Evolutionary conservation across 768 basidiomycete species (phyloP).

Genomic region (Tulasnella calospora): DNA sequence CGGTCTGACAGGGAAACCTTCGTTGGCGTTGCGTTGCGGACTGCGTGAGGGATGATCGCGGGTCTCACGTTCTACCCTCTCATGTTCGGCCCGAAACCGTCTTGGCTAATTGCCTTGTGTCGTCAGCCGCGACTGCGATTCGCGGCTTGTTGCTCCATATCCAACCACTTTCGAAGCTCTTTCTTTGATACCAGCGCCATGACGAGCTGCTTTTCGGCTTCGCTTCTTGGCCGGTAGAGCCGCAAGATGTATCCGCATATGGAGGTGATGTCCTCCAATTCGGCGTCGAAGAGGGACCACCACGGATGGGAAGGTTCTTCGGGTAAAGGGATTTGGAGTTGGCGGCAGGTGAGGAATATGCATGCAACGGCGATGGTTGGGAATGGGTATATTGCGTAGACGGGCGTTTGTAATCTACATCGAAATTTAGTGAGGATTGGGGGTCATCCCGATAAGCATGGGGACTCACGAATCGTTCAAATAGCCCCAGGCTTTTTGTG

Average conservation of each 20-base stretch:
- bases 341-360: constrained; percentile 74
- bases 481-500: constrained; percentile 85
- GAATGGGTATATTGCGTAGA: constrained; percentile 84
- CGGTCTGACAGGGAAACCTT: neutral
- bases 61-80: constrained; percentile 14
- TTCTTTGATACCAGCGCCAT: constrained; percentile 55
- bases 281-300: constrained; percentile 93
- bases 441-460: neutral
- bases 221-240: constrained; percentile 56
- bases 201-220: constrained; percentile 35
- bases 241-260: constrained; percentile 82
- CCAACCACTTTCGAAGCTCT: constrained; percentile 78
- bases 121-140: neutral
- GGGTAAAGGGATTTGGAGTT: constrained; percentile 69
- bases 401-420: constrained; percentile 86
- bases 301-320: constrained; percentile 67
- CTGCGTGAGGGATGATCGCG: neutral
- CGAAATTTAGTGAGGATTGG: constrained; percentile 11
- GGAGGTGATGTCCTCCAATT: constrained; percentile 82
- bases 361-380: constrained; percentile 86
- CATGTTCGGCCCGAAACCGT: neutral
- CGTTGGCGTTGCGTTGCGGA: neutral
- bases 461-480: constrained; percentile 86
- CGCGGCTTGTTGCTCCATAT: constrained; percentile 34
- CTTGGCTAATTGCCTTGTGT: neutral